Conservation (phyloP, 225 moss, liverwort and hornwort species). For the Bryoerythrophyllum caledonicum region DNA sequence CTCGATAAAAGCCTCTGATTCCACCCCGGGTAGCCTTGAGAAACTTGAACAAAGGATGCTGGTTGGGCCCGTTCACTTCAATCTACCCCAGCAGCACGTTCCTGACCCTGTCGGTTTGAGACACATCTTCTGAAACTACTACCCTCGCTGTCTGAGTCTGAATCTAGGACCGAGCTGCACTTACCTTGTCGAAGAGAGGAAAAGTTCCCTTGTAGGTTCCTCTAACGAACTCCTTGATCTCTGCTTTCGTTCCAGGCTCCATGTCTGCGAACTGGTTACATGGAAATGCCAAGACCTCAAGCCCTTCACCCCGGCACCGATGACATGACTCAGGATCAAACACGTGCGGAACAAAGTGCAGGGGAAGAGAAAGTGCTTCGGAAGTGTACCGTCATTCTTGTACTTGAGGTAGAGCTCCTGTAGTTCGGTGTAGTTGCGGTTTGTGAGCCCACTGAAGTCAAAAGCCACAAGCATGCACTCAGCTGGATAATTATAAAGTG, state of each 20-base stretch:
- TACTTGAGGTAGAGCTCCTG: slow-evolving; percentile 39
- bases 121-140: not conserved
- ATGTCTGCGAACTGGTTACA: slow-evolving; percentile 52
- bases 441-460: slow-evolving; percentile 38
- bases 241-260: slow-evolving; percentile 29
- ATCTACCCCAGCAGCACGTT: slow-evolving; percentile 19
- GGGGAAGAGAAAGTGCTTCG: not conserved
- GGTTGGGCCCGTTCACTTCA: slow-evolving; percentile 40
- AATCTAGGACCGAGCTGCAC: not conserved
- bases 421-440: slow-evolving; percentile 40
- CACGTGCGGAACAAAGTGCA: not conserved
- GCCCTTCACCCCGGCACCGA: slow-evolving; percentile 24
- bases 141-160: not conserved
- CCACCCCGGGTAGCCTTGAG: slow-evolving; percentile 41
- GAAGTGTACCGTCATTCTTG: slow-evolving; percentile 30
- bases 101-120: not conserved
- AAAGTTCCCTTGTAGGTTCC: slow-evolving; percentile 29
- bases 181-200: slow-evolving; percentile 46
- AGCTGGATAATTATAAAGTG: not conserved
- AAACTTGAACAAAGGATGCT: slow-evolving; percentile 40
- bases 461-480: not conserved
- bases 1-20: slow-evolving; percentile 29
- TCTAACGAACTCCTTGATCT: slow-evolving; percentile 39
- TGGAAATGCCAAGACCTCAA: slow-evolving; percentile 59
- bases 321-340: not conserved